Evolutionary conservation across 805 yeast genomes (phyloP), one percentile per base, ranked within the genome.

Genomic region (Jamesozyma rosinii): DNA sequence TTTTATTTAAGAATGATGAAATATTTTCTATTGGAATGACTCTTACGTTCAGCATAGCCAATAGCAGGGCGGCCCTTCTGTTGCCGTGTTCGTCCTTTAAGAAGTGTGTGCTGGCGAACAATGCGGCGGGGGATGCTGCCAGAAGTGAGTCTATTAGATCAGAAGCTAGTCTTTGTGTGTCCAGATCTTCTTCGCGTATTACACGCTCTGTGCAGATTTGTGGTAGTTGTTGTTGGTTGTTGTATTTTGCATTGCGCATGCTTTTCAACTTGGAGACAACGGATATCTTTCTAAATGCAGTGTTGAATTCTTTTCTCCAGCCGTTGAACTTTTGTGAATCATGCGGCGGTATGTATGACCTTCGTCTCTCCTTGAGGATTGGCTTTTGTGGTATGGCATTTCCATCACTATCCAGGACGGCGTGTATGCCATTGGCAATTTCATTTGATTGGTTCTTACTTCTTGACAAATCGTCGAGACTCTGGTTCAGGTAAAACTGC

Each of bases 1-100:
- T 19, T 11, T 40, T 37, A 37, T 42, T 42, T 26, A 47, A 32
- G 14, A 26, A 42, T 5, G 32, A 22, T 5, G 40, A 33, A 3
- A 42, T 38, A 34, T 45, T 38, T 10, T 39, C 77, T 80, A 35
- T 73, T 63, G 59, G 63, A 37, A 52, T 53, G 4, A 92, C 70
- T 35, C 74, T 71, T 35, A 88, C 69, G 5, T 86, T 82, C 20
- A 92, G 56, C 61, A 88, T 75, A 15, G 84, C 81, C 33, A 88
- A 63, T 34, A 92, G 61, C 29, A 90, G 69, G 1, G 98, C 96
- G 0, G 95, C 92, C 47, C 95, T 75, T 44, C 80, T 75, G 3
- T 74, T 72, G 1, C 84, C 86, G 50, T 73, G 75, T 46, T 86
- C 95, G 59, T 88, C 96, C 42, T 77, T 74, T 37, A 80, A 69